These are phyloP conservation scores for Fusarium avenaceum DNA, from an alignment of 2,329 filamentous ascomycete genomes.

Conservation along the genomic window DNA sequence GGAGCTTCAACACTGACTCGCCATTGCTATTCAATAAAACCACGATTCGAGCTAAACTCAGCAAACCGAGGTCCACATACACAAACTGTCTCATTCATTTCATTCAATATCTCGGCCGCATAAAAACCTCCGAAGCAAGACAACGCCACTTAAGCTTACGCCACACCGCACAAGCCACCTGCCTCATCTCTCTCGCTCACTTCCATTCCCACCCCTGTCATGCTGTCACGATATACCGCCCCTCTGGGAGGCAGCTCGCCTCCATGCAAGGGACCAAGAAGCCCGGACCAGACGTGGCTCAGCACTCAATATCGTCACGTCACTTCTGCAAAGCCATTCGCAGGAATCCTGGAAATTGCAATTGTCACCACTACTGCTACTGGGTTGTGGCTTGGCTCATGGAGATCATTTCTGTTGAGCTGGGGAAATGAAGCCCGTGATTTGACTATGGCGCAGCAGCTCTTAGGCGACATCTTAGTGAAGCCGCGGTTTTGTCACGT, in stretches of 20 bases:
- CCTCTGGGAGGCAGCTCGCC: slow-evolving; percentile 37
- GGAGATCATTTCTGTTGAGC: background rate
- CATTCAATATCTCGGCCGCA: slow-evolving; percentile 10
- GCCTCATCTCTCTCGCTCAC: background rate
- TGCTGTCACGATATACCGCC: slow-evolving; percentile 17
- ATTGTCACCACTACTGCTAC: background rate
- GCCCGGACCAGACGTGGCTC: slow-evolving; percentile 35
- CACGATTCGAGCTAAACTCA: background rate
- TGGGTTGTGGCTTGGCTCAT: slow-evolving; percentile 28
- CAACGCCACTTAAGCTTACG: slow-evolving; percentile 19
- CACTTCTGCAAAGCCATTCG: slow-evolving; percentile 14
- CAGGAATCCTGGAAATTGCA: slow-evolving; percentile 33
- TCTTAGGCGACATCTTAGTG: slow-evolving; percentile 8
- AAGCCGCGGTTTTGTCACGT: slow-evolving; percentile 14
- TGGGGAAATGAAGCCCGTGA: slow-evolving; percentile 3
- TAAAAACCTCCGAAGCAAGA: slow-evolving; percentile 17
- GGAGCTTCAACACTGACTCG: background rate
- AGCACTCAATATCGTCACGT: slow-evolving; percentile 32
- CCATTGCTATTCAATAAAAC: background rate
- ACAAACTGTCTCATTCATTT: background rate
- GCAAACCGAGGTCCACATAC: background rate
- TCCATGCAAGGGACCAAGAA: slow-evolving; percentile 34
- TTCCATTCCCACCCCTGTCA: slow-evolving; percentile 6
- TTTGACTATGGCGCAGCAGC: slow-evolving; percentile 35
- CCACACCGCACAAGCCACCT: slow-evolving; percentile 35